phyloP scores from a whole-genome alignment of 106 monocot genomes.

The Dendrobium catenatum region DNA sequence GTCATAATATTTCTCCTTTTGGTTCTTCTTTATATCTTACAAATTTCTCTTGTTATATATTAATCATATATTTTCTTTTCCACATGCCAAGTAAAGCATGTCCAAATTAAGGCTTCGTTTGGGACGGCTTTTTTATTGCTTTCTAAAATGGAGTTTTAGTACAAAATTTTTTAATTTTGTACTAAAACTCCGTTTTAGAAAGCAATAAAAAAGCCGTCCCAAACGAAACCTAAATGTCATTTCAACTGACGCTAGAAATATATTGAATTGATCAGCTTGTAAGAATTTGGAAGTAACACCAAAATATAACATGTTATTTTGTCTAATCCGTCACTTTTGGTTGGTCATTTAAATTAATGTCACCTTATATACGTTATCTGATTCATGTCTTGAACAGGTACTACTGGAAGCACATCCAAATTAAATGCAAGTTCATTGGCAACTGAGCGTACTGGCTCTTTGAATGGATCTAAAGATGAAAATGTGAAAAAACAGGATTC shows the following conservation, averaged over 20 bases:
- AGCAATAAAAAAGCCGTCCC: no score
- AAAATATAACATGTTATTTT: not conserved
- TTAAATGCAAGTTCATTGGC: not conserved
- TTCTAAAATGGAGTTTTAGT: no score
- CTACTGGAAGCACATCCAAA: not conserved
- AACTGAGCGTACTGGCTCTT: not conserved
- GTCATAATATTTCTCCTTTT: not conserved
- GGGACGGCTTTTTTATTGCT: no score
- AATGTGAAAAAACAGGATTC: constrained; percentile 17
- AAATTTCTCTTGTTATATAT: not conserved
- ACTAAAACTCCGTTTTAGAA: no score
- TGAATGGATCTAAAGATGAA: constrained; percentile 35
- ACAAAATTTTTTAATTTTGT: no score
- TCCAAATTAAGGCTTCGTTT: no score
- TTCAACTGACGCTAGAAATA: not conserved
- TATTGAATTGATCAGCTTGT: not conserved
- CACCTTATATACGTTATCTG: not conserved
- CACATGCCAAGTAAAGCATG: not conserved
- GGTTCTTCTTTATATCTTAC: not conserved
- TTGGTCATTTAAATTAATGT: not conserved
- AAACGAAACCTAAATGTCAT: no score
- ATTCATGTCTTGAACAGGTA: not conserved
- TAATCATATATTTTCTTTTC: not conserved
- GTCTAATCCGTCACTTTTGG: not conserved
- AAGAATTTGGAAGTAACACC: not conserved